phyloP scores from a whole-genome alignment of 345 rosid genomes.

The Boechera divaricarpa region DNA sequence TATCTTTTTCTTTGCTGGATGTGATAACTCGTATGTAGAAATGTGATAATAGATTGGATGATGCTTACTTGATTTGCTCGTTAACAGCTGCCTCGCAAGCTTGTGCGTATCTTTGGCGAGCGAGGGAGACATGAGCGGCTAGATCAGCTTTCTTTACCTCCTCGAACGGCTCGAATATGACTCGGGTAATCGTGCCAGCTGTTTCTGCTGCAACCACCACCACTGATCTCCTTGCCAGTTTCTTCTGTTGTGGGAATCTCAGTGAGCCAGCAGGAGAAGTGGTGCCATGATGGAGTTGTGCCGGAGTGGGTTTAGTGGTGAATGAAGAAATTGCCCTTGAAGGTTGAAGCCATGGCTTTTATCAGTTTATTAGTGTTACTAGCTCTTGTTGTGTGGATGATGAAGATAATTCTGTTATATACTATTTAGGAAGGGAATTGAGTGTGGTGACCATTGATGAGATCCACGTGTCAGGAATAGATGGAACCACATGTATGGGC shows the following conservation, averaged over 20 bases:
- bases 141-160: background rate
- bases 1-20: too few relatives aligned
- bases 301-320: too few relatives aligned
- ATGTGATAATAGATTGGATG: background rate
- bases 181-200: too few relatives aligned
- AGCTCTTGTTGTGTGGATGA: background rate
- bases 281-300: too few relatives aligned
- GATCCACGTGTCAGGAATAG: background rate
- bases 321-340: too few relatives aligned
- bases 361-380: background rate
- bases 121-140: constrained; percentile 3
- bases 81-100: background rate
- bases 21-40: background rate
- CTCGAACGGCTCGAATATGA: too few relatives aligned
- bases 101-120: constrained; percentile 5
- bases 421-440: background rate
- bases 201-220: too few relatives aligned
- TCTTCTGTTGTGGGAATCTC: too few relatives aligned
- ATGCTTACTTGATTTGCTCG: constrained; percentile 6
- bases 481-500: constrained; percentile 38
- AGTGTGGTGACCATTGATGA: constrained; percentile 44
- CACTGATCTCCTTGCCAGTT: too few relatives aligned
- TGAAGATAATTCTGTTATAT: background rate
- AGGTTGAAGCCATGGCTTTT: too few relatives aligned
- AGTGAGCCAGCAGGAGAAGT: too few relatives aligned